Base-by-base conservation (phyloP, 306 rosid species). In the Citrullus colocynthis region DNA sequence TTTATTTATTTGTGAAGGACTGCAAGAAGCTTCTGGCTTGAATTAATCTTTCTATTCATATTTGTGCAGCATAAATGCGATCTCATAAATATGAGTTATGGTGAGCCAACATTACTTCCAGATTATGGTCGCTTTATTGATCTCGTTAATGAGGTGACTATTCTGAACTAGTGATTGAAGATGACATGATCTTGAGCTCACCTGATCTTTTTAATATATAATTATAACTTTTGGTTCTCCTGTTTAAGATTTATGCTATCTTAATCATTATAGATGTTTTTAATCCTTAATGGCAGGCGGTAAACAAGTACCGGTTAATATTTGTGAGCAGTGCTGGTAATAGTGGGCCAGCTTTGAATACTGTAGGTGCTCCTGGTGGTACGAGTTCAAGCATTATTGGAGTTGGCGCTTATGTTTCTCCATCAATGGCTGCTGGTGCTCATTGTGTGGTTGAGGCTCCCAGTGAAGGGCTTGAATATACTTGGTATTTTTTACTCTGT, bases 291-390 rank as follows among this genome's bases (percentile, higher is more conserved):
- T 74, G 74, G 37, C 82, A 95, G 99, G 99, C 76, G 48, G 97
- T 95, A 79, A 89, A 90, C 90, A 95, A 92, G 85, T 90, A 95
- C 78, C 91, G 85, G 49, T 66, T 95, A 65, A 88, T 92, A 87
- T 95, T 90, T 81, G 92, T 95, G 76, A 95, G 99, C 87, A 92
- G 97, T 85, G 99, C 99, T 83, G 99, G 97, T 79, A 95, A 95
- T 83, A 89, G 88, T 89, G 99, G 99, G 71, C 99, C 99, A 62
- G 99, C 92, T 65, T 85, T 95, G 89, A 95, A 84, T 85, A 95
- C 99, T 78, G 99, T 95, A 77, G 97, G 97, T 80, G 99, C 99
- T 81, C 99, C 99, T 80, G 99, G 99, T 72, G 99, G 99, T 79
- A 92, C 99, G 64, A 78, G 97, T 80, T 90, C 99, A 79, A 87